Evolutionary conservation across 208 protist genomes (phyloP).

Genomic region (Wallacemonas sp.): DNA sequence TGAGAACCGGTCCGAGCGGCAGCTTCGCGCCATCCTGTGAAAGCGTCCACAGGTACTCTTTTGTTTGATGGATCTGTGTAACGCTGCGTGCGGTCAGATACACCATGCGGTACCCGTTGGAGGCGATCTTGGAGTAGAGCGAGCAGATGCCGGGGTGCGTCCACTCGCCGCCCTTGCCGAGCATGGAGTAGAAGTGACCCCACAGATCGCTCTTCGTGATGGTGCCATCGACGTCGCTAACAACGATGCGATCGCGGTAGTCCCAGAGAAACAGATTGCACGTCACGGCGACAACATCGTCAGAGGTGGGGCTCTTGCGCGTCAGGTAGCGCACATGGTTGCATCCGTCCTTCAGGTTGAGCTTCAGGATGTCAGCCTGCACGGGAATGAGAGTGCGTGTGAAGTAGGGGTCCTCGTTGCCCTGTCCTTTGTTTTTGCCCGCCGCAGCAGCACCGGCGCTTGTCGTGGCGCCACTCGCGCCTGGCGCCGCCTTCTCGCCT

Average conservation of each 20-base stretch:
- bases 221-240: slow-evolving; percentile 98
- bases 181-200: slow-evolving; percentile 92
- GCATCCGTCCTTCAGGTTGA: slow-evolving; percentile 84
- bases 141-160: slow-evolving; percentile 94
- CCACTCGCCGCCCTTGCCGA: slow-evolving; percentile 93
- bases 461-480: neutral
- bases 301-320: slow-evolving; percentile 42
- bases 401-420: slow-evolving; percentile 38
- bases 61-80: slow-evolving; percentile 82
- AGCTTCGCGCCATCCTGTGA: slow-evolving; percentile 74
- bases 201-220: slow-evolving; percentile 97
- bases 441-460: no score
- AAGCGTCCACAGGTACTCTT: slow-evolving; percentile 77
- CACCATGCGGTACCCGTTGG: slow-evolving; percentile 95
- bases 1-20: slow-evolving; percentile 87
- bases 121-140: slow-evolving; percentile 92
- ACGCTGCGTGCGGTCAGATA: slow-evolving; percentile 91
- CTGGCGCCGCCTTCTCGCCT: neutral
- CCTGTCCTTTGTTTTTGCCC: neutral
- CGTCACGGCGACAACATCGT: slow-evolving; percentile 64
- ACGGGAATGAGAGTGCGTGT: slow-evolving; percentile 76
- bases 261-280: slow-evolving; percentile 94
- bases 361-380: slow-evolving; percentile 83
- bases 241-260: slow-evolving; percentile 91
- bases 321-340: slow-evolving; percentile 94